Evolutionary conservation across 345 rosid species (phyloP).

Genomic region (Hibiscus syriacus): DNA sequence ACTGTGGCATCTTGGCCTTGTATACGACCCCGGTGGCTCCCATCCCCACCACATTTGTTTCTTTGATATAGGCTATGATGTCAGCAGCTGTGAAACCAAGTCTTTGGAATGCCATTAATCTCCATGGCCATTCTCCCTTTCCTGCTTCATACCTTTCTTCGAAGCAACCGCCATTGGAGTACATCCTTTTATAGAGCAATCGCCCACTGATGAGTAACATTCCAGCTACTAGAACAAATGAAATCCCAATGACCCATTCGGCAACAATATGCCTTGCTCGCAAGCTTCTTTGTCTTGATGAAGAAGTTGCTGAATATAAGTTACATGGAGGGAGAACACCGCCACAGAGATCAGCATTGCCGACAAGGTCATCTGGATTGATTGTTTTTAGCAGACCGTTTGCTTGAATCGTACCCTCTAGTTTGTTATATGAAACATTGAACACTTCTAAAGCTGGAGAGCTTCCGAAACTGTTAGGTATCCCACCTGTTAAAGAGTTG

Average conservation of each 20-base stretch:
- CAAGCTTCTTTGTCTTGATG: constrained; percentile 31
- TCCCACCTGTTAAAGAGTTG: constrained; percentile 66
- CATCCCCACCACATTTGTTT: constrained; percentile 79
- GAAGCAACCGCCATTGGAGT: constrained; percentile 42
- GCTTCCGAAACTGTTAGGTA: constrained; percentile 67
- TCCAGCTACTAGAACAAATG: constrained; percentile 44
- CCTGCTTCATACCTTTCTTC: constrained; percentile 41
- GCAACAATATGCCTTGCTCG: constrained; percentile 45
- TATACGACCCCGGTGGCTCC: constrained; percentile 90
- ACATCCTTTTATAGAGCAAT: constrained; percentile 47
- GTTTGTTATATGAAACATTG: constrained; percentile 72
- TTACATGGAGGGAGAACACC: constrained; percentile 76
- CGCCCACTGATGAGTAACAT: constrained; percentile 35
- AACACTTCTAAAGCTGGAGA: constrained; percentile 78
- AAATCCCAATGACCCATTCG: constrained; percentile 62
- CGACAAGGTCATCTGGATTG: constrained; percentile 63
- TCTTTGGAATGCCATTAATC: constrained; percentile 83
- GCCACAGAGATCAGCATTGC: constrained; percentile 74
- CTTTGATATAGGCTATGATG: constrained; percentile 61
- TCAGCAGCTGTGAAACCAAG: constrained; percentile 71
- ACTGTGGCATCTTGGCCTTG: constrained; percentile 58
- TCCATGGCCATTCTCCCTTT: constrained; percentile 86
- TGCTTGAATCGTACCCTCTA: constrained; percentile 73
- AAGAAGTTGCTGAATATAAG: constrained; percentile 17
- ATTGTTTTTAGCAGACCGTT: constrained; percentile 72